Conservation (phyloP, 2,329 filamentous ascomycete species). For the Coniochaeta sp. region DNA sequence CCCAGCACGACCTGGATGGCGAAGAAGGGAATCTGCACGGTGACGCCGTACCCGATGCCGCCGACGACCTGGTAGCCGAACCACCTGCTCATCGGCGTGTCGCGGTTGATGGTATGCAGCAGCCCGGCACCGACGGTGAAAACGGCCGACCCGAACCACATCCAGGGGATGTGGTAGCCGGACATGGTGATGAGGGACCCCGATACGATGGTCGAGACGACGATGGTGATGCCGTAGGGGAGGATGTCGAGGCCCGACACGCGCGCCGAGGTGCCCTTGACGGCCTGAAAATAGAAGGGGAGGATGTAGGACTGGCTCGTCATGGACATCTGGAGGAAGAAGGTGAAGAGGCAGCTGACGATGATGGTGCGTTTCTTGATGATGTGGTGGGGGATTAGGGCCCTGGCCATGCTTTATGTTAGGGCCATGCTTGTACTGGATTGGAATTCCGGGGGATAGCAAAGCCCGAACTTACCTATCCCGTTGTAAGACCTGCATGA, state of each 20-base stretch:
- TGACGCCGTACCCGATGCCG: conserved; percentile 37
- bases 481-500: background rate
- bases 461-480: background rate
- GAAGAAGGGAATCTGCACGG: conserved; percentile 34
- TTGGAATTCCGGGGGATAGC: too few species aligned
- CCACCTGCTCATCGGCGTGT: conserved; percentile 26
- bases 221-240: conserved; percentile 29
- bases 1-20: too few species aligned
- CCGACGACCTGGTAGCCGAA: conserved; percentile 41
- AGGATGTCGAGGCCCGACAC: conserved; percentile 31
- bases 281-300: conserved; percentile 44
- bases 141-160: conserved; percentile 29
- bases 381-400: conserved; percentile 42
- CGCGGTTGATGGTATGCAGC: conserved; percentile 27
- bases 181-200: conserved; percentile 24
- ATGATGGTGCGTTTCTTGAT: conserved; percentile 34
- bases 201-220: conserved; percentile 26
- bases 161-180: conserved; percentile 22
- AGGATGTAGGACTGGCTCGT: conserved; percentile 38
- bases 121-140: conserved; percentile 27
- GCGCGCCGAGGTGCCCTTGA: conserved; percentile 30
- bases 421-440: too few species aligned
- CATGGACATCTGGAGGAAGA: conserved; percentile 35
- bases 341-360: conserved; percentile 30
- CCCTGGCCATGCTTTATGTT: conserved; percentile 11